These are phyloP conservation scores for Gleditsia sinensis DNA, from an alignment of 306 rosid species.

Conservation along the genomic window DNA sequence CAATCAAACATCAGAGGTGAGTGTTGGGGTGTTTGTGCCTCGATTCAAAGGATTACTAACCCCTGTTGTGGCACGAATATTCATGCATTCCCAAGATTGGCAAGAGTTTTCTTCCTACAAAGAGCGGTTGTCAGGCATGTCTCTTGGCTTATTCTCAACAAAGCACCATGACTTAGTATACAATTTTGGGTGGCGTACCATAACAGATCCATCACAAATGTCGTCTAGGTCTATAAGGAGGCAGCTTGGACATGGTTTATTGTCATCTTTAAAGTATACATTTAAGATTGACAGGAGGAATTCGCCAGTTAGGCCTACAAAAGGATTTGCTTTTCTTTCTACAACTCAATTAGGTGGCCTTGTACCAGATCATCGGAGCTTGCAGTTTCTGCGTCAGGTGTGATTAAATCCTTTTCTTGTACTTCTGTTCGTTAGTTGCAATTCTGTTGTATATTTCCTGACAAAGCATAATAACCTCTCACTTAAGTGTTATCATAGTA, in stretches of 20 bases:
- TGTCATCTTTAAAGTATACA: conserved; percentile 84
- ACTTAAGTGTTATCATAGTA: neutral
- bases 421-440: conserved; percentile 28
- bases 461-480: conserved; percentile 11
- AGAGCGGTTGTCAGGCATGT: conserved; percentile 77
- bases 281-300: conserved; percentile 79
- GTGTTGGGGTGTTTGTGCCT: conserved; percentile 85
- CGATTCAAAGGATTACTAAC: conserved; percentile 60
- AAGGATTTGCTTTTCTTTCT: conserved; percentile 88
- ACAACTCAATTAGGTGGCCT: conserved; percentile 93
- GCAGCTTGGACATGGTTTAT: conserved; percentile 92
- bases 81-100: conserved; percentile 93
- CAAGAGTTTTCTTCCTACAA: conserved; percentile 85
- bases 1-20: conserved; percentile 78
- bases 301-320: conserved; percentile 75
- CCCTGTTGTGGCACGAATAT: conserved; percentile 73
- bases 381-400: conserved; percentile 89
- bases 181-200: conserved; percentile 91
- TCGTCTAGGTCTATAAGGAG: conserved; percentile 89
- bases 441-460: conserved; percentile 25
- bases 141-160: conserved; percentile 78
- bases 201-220: conserved; percentile 85
- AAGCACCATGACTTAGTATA: conserved; percentile 77
- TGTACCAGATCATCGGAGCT: conserved; percentile 81
- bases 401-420: conserved; percentile 24